Base-by-base conservation (phyloP, 192 early-diverging fungal genomes). In the Rhizoclosmatium sp. region DNA sequence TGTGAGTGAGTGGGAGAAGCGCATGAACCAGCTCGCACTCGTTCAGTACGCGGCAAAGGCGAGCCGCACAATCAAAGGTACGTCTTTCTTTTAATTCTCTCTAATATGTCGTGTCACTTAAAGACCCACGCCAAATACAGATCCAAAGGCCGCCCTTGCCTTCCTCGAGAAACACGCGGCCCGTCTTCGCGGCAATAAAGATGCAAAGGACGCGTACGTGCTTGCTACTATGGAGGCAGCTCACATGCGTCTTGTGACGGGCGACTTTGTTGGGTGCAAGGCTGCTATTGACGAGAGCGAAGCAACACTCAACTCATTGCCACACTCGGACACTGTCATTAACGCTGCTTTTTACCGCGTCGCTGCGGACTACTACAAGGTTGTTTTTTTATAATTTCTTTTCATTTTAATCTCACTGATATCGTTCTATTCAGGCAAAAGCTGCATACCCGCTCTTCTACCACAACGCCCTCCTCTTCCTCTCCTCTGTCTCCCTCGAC, bases 361-460 rank as follows among this genome's bases (percentile, higher is more conserved):
- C 40, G 88, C 93, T 69, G 95, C 98, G 3, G 96, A 98, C 69
- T 99, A 94, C 85, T 96, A 97, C 87, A 99, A 99, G 91, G 90
- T 93, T 9, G 21, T 41, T 49, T 10, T 59, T 41, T 3, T 3
- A n/a, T 14, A 19, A 74, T 44, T 41, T 9, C 16, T 78, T 77
- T 78, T 56, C 47, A n/a, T 23, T 66, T 39, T 2, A n/a, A 23
- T 76, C 9, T 56, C n/a, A 31, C 60, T 83, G 39, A 72, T 40
- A 56, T 2, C n/a, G 21, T 45, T 54, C 31, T 31, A 31, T 66
- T n/a, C 82, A 92, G 91, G 94, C 95, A 54, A 95, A 97, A 82
- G 93, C 93, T 0, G 89, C 90, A 21, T 99, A 95, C 84, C 94
- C 93, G 14, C 90, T 96, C 79, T 99, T 96, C 80, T 99, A 98